Conservation (phyloP, 2,329 filamentous ascomycete genomes). For the Fusarium stilboides region DNA sequence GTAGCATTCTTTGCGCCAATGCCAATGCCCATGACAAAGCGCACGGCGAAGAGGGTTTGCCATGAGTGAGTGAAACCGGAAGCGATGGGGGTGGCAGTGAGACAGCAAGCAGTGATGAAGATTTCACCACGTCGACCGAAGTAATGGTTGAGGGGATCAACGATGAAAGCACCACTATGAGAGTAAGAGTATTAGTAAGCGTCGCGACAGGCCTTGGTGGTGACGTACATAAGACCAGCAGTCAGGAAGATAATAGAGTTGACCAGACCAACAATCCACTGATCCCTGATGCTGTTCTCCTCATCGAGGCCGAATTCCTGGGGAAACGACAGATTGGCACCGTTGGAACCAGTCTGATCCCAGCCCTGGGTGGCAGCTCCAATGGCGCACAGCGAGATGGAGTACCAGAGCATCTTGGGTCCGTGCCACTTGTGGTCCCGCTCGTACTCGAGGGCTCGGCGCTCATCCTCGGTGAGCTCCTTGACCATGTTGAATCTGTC, state of each 20-base stretch:
- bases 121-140: conserved; percentile 78
- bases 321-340: conserved; percentile 74
- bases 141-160: conserved; percentile 73
- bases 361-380: conserved; percentile 73
- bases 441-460: conserved; percentile 58
- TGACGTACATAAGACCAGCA: conserved; percentile 71
- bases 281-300: conserved; percentile 56
- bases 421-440: conserved; percentile 73
- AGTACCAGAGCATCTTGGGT: conserved; percentile 59
- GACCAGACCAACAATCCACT: conserved; percentile 58
- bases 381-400: conserved; percentile 69
- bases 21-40: conserved; percentile 77
- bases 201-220: rapidly evolving
- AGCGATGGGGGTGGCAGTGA: conserved; percentile 59
- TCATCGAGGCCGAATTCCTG: conserved; percentile 56
- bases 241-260: conserved; percentile 56
- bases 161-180: conserved; percentile 44
- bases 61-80: conserved; percentile 71
- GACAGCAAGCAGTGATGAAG: conserved; percentile 69
- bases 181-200: background rate
- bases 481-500: conserved; percentile 47
- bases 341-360: conserved; percentile 75
- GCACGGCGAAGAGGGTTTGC: conserved; percentile 75
- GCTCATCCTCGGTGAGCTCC: conserved; percentile 54
- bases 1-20: conserved; percentile 76